Percentiles rank a stretch among this genome's conserved stretches.
phyloP scores from a whole-genome alignment of 495 filamentous ascomycete genomes.

The Talaromyces nanjingensis region DNA sequence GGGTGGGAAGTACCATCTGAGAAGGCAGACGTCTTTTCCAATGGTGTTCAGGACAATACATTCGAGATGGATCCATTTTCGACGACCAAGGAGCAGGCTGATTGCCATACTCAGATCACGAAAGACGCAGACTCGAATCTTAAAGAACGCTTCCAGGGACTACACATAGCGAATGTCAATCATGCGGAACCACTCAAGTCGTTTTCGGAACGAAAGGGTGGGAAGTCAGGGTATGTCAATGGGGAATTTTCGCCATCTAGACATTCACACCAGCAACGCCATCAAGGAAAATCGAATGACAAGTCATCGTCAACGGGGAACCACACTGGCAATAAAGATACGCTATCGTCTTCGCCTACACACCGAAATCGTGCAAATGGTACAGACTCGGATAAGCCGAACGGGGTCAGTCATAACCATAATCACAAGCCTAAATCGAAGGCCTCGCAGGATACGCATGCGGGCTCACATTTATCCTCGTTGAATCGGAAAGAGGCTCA shows the following conservation, averaged over 20 bases:
- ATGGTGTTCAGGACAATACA: conserved; percentile 32
- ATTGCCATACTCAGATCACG: conserved; percentile 9
- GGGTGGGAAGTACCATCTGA: conserved; percentile 35
- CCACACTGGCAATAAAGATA: conserved; percentile 9
- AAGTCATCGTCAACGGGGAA: conserved; percentile 15
- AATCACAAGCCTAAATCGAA: conserved; percentile 28
- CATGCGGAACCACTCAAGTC: conserved; percentile 19
- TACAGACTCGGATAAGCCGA: conserved; percentile 30
- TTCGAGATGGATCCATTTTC: conserved; percentile 28
- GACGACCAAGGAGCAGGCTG: background rate
- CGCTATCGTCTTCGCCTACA: conserved; percentile 23
- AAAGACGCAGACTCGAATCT: conserved; percentile 24
- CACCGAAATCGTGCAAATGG: conserved; percentile 28
- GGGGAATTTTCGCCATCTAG: conserved; percentile 15
- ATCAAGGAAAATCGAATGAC: conserved; percentile 21
- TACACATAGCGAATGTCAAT: conserved; percentile 31
- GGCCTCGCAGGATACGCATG: conserved; percentile 24
- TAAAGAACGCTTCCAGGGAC: conserved; percentile 33
- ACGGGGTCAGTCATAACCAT: conserved; percentile 26
- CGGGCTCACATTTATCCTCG: conserved; percentile 16
- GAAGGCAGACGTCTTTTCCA: conserved; percentile 35
- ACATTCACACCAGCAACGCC: conserved; percentile 25
- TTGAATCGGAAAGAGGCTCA: conserved; percentile 27
- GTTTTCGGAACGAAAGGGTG: conserved; percentile 26
- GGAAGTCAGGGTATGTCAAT: conserved; percentile 15